Percentiles rank a stretch among this genome's conserved stretches.
Conservation (phyloP, 345 rosid genomes). For the Diplotaxis tenuifolia region DNA sequence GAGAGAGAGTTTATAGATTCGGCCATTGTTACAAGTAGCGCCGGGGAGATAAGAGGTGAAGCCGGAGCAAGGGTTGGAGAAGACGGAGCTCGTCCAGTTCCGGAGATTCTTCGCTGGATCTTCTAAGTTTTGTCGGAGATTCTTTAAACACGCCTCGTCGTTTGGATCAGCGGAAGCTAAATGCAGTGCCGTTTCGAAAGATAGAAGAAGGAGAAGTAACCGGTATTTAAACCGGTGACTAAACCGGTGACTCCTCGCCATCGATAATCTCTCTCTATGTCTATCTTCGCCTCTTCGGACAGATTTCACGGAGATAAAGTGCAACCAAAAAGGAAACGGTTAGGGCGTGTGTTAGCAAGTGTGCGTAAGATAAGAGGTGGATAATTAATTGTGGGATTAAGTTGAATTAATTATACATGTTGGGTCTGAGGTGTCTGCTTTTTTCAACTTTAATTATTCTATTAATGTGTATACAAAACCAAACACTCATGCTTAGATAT, state of each 20-base stretch:
- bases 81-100: slow-evolving; percentile 69
- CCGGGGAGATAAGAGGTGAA: slow-evolving; percentile 81
- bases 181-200: slow-evolving; percentile 35
- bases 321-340: slow-evolving; percentile 19
- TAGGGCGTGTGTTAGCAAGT: slow-evolving; percentile 23
- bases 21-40: slow-evolving; percentile 88
- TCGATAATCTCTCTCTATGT: not conserved
- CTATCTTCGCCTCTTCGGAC: not conserved
- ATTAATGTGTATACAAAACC: not conserved
- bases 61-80: slow-evolving; percentile 73
- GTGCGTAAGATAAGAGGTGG: slow-evolving; percentile 14
- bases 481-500: slow-evolving; percentile 10
- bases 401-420: slow-evolving; percentile 15
- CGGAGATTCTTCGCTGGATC: slow-evolving; percentile 68
- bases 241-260: slow-evolving; percentile 39
- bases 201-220: slow-evolving; percentile 39
- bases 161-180: slow-evolving; percentile 55
- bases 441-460: slow-evolving; percentile 21
- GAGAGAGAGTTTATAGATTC: slow-evolving; percentile 90
- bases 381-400: not conserved
- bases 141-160: slow-evolving; percentile 70
- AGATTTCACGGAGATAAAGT: slow-evolving; percentile 10
- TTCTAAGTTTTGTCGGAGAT: slow-evolving; percentile 50
- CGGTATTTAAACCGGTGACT: slow-evolving; percentile 30
- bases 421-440: not conserved